Percentiles rank a stretch among this genome's conserved stretches.
phyloP scores from a whole-genome alignment of 1,139 yeast species.

The Spencermartinsiella ligniputridi region DNA sequence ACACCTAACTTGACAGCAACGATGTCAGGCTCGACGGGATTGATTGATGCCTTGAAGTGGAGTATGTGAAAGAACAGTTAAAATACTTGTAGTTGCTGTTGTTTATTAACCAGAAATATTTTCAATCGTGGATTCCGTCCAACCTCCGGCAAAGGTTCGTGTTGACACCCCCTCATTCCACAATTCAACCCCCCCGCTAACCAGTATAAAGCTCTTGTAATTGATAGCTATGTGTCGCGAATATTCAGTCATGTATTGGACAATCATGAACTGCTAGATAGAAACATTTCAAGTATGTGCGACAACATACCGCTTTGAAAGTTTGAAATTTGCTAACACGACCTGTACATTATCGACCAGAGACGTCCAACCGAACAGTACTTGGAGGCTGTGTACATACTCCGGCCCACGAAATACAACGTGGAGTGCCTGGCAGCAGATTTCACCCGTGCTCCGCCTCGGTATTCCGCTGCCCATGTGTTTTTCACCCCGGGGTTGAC shows the following conservation, averaged over 20 bases:
- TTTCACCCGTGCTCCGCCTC: slow-evolving; percentile 46
- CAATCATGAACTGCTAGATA: slow-evolving; percentile 37
- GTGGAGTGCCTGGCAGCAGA: slow-evolving; percentile 59
- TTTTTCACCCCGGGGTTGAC: slow-evolving; percentile 51
- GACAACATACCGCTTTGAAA: too few species aligned
- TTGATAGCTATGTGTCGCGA: slow-evolving; percentile 37
- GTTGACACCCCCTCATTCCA: background rate
- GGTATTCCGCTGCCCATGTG: slow-evolving; percentile 56
- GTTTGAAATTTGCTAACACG: background rate
- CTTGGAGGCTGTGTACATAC: slow-evolving; percentile 56
- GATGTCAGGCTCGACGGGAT: slow-evolving; percentile 9
- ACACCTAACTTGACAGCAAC: background rate
- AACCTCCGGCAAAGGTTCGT: slow-evolving; percentile 30
- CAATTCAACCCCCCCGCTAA: background rate
- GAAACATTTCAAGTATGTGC: slow-evolving; percentile 34
- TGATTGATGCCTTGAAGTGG: slow-evolving; percentile 20
- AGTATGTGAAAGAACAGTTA: slow-evolving; percentile 22
- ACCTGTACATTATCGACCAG: background rate
- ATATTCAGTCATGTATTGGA: slow-evolving; percentile 36
- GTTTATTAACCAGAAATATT: slow-evolving; percentile 22
- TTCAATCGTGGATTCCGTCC: slow-evolving; percentile 32
- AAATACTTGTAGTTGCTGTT: background rate
- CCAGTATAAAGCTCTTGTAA: slow-evolving; percentile 39
- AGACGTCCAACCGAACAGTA: slow-evolving; percentile 44
- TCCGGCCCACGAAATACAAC: slow-evolving; percentile 51